These are phyloP conservation scores for Phallus indusiatus DNA, from an alignment of 768 basidiomycete species.

Conservation along the genomic window DNA sequence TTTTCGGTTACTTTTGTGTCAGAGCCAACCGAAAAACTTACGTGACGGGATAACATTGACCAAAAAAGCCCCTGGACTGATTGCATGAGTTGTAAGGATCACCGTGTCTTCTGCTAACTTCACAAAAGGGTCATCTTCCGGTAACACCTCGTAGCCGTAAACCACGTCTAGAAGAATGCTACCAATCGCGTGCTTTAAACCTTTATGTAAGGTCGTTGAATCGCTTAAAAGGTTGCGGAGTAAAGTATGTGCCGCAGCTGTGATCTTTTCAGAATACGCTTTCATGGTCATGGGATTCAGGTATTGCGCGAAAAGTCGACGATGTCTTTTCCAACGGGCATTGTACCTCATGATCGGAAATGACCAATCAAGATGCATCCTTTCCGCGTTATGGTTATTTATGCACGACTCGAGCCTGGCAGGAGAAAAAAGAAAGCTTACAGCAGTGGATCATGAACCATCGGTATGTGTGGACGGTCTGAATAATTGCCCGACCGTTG, in stretches of 20 bases:
- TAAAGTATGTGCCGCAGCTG: background rate
- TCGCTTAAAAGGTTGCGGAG: background rate
- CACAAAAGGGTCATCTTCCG: background rate
- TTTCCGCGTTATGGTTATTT: background rate
- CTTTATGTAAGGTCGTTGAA: background rate
- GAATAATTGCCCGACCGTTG: constrained; percentile 13
- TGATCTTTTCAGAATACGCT: background rate
- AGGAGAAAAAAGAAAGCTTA: background rate
- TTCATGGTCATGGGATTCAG: background rate
- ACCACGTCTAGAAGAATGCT: background rate
- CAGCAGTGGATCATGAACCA: constrained; percentile 3
- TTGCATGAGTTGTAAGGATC: background rate
- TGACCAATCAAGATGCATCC: background rate
- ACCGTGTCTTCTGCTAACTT: background rate
- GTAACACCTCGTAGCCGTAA: background rate
- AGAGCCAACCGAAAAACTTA: background rate
- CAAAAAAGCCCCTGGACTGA: background rate
- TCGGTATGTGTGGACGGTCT: constrained; percentile 14
- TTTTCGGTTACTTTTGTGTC: too few relatives aligned
- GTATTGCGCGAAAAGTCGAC: background rate
- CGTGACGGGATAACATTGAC: background rate
- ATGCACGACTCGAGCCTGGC: background rate
- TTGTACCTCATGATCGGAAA: background rate
- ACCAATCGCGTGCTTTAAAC: background rate
- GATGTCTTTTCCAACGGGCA: background rate